Base-by-base conservation (phyloP, 2,329 filamentous ascomycete genomes). In the Hawksworthiomyces lignivorus region DNA sequence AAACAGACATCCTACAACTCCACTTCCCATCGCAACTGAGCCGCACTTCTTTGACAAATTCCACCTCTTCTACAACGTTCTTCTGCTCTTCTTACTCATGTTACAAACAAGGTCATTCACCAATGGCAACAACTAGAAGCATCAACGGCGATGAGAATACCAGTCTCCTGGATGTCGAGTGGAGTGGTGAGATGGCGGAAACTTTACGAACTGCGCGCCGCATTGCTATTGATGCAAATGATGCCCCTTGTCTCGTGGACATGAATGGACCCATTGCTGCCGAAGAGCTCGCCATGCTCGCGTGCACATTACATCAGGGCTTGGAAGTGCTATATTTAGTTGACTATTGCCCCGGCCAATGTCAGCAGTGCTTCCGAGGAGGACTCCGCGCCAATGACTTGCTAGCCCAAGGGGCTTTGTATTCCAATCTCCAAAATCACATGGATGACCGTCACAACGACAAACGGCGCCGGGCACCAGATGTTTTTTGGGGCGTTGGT, bases 311-410 rank as follows among this genome's bases (percentile, higher is more conserved):
- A 17, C 54, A 60, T 15, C 49, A 50, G 15, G 49, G 45, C 1
- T 41, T 60, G 12, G 54, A 57, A 28, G 54, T 59, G 44, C 32
- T 61, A 34, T 61, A 60, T 22, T 44, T 61, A 7, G 56, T 61
- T 22, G 57, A 59, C 36, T 42, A 54, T 15, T 54, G 54, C 24
- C 39, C 48, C 2, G 40, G 40, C 27, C 27, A 36, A 12, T 41
- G 41, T 20, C 29, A 19, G 14, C 14, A 11, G 17, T 39, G 31
- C 18, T 17, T 19, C 14, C 33, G 32, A 21, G 21, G 19, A 3
- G 5, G n/a, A 4, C 19, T 27, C 6, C 15, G 42, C 21, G 36
- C 44, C 9, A 20, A 20, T 6, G 43, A 45, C 14, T 40, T 59
- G 8, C 48, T 50, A 34, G 39, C 15, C 0, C 49, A 46, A 3